These are phyloP conservation scores for Castanospermum australe DNA, from an alignment of 306 rosid genomes.

Conservation along the genomic window DNA sequence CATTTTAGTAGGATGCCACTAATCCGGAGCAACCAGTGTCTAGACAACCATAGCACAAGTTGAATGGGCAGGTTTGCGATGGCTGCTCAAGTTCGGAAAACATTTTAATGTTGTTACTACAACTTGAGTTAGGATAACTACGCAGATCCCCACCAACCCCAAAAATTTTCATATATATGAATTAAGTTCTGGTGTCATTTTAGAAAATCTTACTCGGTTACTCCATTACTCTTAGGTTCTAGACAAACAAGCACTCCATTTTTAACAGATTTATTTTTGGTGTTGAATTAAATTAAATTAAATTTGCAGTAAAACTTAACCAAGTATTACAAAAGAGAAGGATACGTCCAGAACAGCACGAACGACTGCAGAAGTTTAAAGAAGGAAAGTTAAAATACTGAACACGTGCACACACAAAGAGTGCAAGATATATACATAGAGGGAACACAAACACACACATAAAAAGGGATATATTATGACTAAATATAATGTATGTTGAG, in stretches of 20 bases:
- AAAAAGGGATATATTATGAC: background rate
- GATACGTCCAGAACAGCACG: conserved; percentile 99
- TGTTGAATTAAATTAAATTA: conserved; percentile 5
- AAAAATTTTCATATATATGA: background rate
- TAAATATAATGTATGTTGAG: conserved; percentile 10
- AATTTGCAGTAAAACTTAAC: conserved; percentile 18
- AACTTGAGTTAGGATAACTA: conserved; percentile 2
- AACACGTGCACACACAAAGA: background rate
- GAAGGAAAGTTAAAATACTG: conserved; percentile 22
- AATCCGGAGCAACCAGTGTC: background rate
- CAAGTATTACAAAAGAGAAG: conserved; percentile 37
- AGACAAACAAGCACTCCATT: background rate
- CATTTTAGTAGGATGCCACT: conserved; percentile 9
- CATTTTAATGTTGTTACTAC: background rate
- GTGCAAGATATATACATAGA: background rate
- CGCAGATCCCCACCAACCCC: background rate
- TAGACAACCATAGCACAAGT: background rate
- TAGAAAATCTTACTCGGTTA: background rate
- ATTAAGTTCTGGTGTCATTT: background rate
- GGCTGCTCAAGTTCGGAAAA: background rate
- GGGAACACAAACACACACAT: background rate
- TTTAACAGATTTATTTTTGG: conserved; percentile 18
- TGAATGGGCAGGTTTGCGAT: background rate
- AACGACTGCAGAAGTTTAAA: conserved; percentile 74
- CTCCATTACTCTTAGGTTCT: background rate